Base-by-base conservation (phyloP, 768 basidiomycete species). In the Cyclocybe cylindracea region DNA sequence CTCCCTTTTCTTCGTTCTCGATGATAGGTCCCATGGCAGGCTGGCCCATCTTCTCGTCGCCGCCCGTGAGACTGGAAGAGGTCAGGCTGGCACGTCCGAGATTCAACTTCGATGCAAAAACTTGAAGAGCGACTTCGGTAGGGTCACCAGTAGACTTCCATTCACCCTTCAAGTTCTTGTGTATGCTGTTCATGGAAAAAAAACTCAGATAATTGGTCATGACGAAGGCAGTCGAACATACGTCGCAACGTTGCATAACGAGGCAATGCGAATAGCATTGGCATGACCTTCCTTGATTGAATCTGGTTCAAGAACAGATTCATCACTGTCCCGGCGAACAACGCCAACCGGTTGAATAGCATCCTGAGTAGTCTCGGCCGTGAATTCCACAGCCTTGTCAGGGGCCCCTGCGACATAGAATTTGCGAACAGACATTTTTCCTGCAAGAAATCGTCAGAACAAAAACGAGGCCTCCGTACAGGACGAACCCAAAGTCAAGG, bases 81-180 rank as follows among this genome's bases (percentile, higher is more conserved):
- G 67, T 64, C 7, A 74, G 57, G 13, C 52, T 58, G 13, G 67
- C 54, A 18, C 68, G 65, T 7, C 80, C 79, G 39, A 75, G 70
- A 1, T 73, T 72, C 41, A 81, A 68, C 51, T 77, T 78, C 42
- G 74, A 72, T 1, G 80, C 78, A 49, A 81, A 79, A 18, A 80
- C 78, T 58, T 80, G 79, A 5, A 82, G 71, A 3, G 80, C 80
- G 14, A 80, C 74, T 58, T 82, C 79, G 2, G 81, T 82, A 2
- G 81, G 79, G 54, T 82, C 81, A 18, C 81, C 81, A 39, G 74
- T 77, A 9, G 78, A 68, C 50, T 69, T 71, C 74, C 74, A 74
- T 55, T 77, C 60, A 51, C 75, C 79, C 64, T 75, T 68, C 40
- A 69, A 48, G 47, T 67, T 72, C 52, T 67, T 69, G 40, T 58